phyloP scores from a whole-genome alignment of 345 rosid species.

The Gossypium ekmanianum region DNA sequence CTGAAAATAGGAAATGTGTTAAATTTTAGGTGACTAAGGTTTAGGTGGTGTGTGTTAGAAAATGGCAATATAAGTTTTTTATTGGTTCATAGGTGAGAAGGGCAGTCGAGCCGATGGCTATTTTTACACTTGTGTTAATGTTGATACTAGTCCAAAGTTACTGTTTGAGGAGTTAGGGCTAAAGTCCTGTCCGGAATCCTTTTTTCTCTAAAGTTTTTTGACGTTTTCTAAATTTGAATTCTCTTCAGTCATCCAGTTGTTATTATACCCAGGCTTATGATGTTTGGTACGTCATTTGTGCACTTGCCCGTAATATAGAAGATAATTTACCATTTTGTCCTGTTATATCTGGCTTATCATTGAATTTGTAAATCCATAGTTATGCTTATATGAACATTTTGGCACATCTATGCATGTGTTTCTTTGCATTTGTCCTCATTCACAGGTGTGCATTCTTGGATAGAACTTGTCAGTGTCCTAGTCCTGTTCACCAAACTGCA shows the following conservation, averaged over 20 bases:
- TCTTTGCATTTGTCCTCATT: background rate
- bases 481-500: background rate
- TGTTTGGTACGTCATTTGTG: background rate
- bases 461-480: background rate
- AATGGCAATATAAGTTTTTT: background rate
- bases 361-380: background rate
- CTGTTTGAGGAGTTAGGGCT: background rate
- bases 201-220: background rate
- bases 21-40: background rate
- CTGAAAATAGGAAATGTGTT: background rate
- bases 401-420: background rate
- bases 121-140: background rate
- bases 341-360: background rate
- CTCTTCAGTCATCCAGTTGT: background rate
- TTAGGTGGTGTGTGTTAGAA: conserved; percentile 2
- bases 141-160: background rate
- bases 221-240: background rate
- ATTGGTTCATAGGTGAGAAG: background rate
- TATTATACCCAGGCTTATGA: background rate
- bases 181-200: background rate
- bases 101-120: background rate
- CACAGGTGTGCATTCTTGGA: background rate
- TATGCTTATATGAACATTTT: background rate
- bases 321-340: background rate
- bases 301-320: background rate